Conservation (phyloP, 1,284 basidiomycete genomes). For the Papiliotrema terrestris region DNA sequence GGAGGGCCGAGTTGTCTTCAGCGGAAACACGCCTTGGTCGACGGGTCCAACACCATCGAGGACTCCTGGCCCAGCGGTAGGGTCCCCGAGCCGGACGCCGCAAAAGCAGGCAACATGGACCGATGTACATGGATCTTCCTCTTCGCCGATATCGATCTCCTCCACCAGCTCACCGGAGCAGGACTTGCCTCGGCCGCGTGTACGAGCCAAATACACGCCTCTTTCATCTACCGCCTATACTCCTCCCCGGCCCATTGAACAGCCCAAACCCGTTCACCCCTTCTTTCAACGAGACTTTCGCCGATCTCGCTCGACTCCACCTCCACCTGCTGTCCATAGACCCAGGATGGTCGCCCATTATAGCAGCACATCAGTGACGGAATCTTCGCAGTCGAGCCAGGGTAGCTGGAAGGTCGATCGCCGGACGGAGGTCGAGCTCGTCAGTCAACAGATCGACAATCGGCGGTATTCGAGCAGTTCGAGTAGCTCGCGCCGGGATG, state of each 20-base stretch:
- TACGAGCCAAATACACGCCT: conserved; percentile 13
- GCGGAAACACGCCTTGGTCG: neutral
- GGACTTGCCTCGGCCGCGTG: conserved; percentile 16
- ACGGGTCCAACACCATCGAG: neutral
- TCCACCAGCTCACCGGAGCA: conserved; percentile 9
- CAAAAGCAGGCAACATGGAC: too few relatives aligned
- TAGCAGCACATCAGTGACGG: conserved; percentile 7
- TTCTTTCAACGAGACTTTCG: conserved; percentile 17
- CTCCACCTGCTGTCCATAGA: conserved; percentile 11
- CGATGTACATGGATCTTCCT: conserved; percentile 1
- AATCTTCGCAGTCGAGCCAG: neutral
- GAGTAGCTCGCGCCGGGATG: neutral
- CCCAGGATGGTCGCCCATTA: conserved; percentile 27
- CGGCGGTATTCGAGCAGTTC: neutral
- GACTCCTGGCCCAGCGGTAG: neutral
- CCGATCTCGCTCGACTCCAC: neutral
- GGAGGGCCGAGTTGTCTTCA: conserved; percentile 4
- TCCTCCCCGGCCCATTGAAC: conserved; percentile 8
- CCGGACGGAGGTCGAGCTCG: conserved; percentile 2
- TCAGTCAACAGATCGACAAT: neutral
- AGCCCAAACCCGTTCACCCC: conserved; percentile 21
- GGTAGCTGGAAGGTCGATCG: too few relatives aligned
- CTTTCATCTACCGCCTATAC: conserved; percentile 25
- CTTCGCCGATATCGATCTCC: conserved; percentile 22
- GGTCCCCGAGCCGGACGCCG: too few relatives aligned